These are phyloP conservation scores for Auriscalpium microsporum DNA, from an alignment of 768 basidiomycete species.

Conservation along the genomic window DNA sequence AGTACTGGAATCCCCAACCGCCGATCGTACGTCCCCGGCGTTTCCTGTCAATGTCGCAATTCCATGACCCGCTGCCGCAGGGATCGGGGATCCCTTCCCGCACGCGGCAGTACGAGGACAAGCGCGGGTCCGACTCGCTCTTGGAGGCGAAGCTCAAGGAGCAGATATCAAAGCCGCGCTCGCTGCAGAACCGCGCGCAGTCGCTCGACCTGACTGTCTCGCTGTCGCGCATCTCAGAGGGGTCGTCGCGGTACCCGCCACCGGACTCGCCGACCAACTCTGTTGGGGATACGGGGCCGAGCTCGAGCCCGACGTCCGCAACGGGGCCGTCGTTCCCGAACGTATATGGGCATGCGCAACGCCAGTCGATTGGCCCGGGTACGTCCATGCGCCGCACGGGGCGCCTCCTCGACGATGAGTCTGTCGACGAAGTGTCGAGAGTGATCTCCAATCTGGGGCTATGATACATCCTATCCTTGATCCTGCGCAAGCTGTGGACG, in stretches of 20 bases:
- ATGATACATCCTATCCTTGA: slow-evolving; percentile 11
- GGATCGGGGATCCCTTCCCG: slow-evolving; percentile 64
- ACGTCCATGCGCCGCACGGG: slow-evolving; percentile 22
- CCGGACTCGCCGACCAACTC: slow-evolving; percentile 81
- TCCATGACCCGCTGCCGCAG: slow-evolving; percentile 20
- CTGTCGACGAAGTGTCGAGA: slow-evolving; percentile 62
- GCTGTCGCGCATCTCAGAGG: slow-evolving; percentile 72
- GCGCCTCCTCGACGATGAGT: slow-evolving; percentile 41
- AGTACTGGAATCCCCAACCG: slow-evolving; percentile 71
- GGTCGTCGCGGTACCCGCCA: slow-evolving; percentile 48
- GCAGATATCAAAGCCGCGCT: slow-evolving; percentile 66
- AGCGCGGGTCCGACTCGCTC: slow-evolving; percentile 77
- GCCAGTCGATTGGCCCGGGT: slow-evolving; percentile 25
- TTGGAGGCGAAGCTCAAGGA: slow-evolving; percentile 80
- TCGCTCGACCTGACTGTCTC: slow-evolving; percentile 84
- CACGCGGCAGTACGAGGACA: slow-evolving; percentile 63
- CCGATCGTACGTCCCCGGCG: slow-evolving; percentile 51
- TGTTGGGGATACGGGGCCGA: slow-evolving; percentile 62
- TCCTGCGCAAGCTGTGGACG: background rate
- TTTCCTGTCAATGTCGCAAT: slow-evolving; percentile 16
- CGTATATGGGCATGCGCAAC: slow-evolving; percentile 63
- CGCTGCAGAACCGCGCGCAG: slow-evolving; percentile 80
- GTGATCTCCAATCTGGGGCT: slow-evolving; percentile 53
- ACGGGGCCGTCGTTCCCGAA: slow-evolving; percentile 80
- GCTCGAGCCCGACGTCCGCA: slow-evolving; percentile 71